Base-by-base conservation (phyloP, 2,329 filamentous ascomycete species). In the Xylaria sp. region DNA sequence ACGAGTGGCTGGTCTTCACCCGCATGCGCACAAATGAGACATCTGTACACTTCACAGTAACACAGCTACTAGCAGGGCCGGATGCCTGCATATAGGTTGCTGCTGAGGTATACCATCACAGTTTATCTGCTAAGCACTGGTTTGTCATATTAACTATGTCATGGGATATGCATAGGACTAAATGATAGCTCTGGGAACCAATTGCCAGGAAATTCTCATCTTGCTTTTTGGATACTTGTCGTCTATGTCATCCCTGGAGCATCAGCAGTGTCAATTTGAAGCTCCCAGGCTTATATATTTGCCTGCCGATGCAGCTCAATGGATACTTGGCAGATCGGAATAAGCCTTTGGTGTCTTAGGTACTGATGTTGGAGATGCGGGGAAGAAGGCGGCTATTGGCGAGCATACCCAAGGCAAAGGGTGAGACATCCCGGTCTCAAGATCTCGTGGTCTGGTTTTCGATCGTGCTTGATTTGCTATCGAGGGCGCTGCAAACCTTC, bases 381-480 rank as follows among this genome's bases (percentile, higher is more conserved):
- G 47, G 47, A 25, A 25, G 21, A 25, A 25, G 47, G 25, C 12
- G 47, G 23, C 10, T 25, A 18, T 50, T 50, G 10, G 47, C 9
- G 10, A 50, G 10, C 9, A 16, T 50, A 27, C 3, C 2, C 21
- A 27, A 3, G 21, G 1, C 23, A 13, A 13, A 16, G 47, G 23
- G 2, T 13, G 23, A 10, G 2, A 18, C 23, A 25, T 50, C 21
- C 47, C 12, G 6, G 47, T 25, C 47, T 16, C 5, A 13, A 21
- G 21, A 50, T 50, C 47, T 27, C 47, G 21, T 50, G 47, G 47
- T 50, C 47, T 50, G 10, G 21, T 50, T 47, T 47, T 47, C 44
- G 21, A 23, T 8, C 21, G n/a, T 47, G 5, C n/a, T 23, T 23
- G n/a, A 10, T 47, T 47, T 9, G 40, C n/a, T 44, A n/a, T n/a